phyloP scores from a whole-genome alignment of 73 alveolate species.

The Urostyla sp. region DNA sequence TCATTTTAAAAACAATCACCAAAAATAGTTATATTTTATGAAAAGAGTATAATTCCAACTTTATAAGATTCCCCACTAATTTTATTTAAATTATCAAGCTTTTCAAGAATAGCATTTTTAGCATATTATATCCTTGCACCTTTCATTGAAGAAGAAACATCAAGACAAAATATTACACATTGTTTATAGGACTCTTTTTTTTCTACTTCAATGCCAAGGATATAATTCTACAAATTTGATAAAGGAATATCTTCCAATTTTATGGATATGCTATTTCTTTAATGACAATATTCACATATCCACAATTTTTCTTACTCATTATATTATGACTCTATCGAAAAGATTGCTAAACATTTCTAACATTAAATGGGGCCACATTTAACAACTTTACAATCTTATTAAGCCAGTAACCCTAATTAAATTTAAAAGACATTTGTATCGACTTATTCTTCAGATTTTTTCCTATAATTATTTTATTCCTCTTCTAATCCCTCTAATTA shows the following conservation, averaged over 20 bases:
- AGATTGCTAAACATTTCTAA: conserved; percentile 73
- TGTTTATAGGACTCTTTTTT: conserved; percentile 31
- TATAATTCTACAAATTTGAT: conserved; percentile 12
- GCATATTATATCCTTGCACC: conserved; percentile 63
- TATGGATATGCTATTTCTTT: conserved; percentile 37
- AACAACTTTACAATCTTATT: conserved; percentile 70
- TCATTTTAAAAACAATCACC: background rate
- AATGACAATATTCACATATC: conserved; percentile 72
- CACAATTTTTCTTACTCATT: conserved; percentile 38
- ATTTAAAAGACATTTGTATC: conserved; percentile 80
- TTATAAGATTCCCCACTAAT: conserved; percentile 43
- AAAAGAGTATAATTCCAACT: conserved; percentile 64
- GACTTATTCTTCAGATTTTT: conserved; percentile 54
- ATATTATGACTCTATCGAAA: conserved; percentile 51
- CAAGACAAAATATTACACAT: conserved; percentile 91
- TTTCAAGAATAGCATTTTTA: conserved; percentile 51
- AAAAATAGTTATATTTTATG: background rate
- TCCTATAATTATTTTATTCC: background rate
- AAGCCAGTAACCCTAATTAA: conserved; percentile 44
- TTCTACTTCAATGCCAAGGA: conserved; percentile 40
- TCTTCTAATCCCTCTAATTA: no score
- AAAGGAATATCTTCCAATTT: conserved; percentile 60
- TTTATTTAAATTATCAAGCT: conserved; percentile 42
- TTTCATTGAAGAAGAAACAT: conserved; percentile 95
- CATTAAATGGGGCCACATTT: conserved; percentile 87